phyloP scores from a whole-genome alignment of 257 asterid genomes.

The Rhazya stricta region DNA sequence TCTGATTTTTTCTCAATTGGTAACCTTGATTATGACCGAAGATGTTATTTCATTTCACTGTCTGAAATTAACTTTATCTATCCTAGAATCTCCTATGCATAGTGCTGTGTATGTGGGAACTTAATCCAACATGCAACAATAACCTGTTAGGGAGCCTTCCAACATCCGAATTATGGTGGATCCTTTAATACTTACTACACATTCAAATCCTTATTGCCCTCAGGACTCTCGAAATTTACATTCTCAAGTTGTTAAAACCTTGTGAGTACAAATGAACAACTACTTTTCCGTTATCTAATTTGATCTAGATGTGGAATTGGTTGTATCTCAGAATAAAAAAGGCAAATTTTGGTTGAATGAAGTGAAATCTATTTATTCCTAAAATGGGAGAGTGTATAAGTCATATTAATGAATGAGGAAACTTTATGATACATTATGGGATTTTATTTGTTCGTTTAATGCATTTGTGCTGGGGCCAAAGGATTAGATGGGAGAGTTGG shows the following conservation, averaged over 20 bases:
- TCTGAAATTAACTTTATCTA: background rate
- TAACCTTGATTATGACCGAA: background rate
- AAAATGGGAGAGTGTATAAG: background rate
- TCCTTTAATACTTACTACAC: background rate
- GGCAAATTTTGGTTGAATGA: background rate
- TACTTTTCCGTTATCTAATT: background rate
- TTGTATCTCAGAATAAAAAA: background rate
- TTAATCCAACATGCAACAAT: background rate
- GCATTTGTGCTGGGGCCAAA: background rate
- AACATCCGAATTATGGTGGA: background rate
- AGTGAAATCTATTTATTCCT: background rate
- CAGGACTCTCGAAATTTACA: background rate
- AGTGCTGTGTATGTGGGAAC: background rate
- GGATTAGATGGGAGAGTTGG: background rate
- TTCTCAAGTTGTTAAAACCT: background rate
- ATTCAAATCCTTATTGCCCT: background rate
- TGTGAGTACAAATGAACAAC: background rate
- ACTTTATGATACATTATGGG: background rate
- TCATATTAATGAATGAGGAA: background rate
- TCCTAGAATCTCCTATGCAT: no score
- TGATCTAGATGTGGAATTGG: background rate
- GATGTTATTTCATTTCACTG: background rate
- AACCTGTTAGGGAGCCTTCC: background rate
- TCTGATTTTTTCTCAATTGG: no score
- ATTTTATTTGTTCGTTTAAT: background rate